Percentiles rank a stretch among this genome's conserved stretches.
phyloP scores from a whole-genome alignment of 2,329 filamentous ascomycete species.

The Nemania bipapillata region DNA sequence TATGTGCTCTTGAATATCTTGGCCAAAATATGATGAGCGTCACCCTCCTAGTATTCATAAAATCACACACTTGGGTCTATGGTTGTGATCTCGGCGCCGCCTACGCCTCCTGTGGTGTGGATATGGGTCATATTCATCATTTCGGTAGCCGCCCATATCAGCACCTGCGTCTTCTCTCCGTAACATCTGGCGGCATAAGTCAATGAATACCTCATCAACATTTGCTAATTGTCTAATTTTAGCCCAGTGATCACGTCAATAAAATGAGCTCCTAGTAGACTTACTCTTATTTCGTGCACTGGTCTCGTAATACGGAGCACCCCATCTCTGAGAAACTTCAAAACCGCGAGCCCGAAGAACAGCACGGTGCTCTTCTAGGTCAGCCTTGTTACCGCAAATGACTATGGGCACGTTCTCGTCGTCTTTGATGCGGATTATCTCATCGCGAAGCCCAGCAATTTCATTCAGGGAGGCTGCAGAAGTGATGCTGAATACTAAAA shows the following conservation, averaged over 20 bases:
- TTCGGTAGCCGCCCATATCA: conserved; percentile 52
- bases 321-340: conserved; percentile 86
- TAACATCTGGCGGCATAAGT: conserved; percentile 85
- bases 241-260: conserved; percentile 1
- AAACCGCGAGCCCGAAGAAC: conserved; percentile 84
- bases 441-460: conserved; percentile 81
- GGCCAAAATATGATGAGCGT: not conserved
- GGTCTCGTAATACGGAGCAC: conserved; percentile 89
- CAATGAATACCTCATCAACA: conserved; percentile 88
- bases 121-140: conserved; percentile 56
- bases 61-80: conserved; percentile 58
- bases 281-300: conserved; percentile 79
- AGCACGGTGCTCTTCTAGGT: conserved; percentile 84
- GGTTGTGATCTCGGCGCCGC: conserved; percentile 48
- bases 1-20: not conserved
- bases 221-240: conserved; percentile 65
- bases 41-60: conserved; percentile 50
- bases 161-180: conserved; percentile 70
- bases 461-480: conserved; percentile 85
- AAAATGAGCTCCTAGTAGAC: conserved; percentile 37
- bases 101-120: conserved; percentile 51
- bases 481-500: conserved; percentile 92
- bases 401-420: conserved; percentile 87
- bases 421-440: conserved; percentile 91
- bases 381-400: conserved; percentile 91